Conservation (phyloP, 164 flowering plant genomes). For the Stephania japonica region DNA sequence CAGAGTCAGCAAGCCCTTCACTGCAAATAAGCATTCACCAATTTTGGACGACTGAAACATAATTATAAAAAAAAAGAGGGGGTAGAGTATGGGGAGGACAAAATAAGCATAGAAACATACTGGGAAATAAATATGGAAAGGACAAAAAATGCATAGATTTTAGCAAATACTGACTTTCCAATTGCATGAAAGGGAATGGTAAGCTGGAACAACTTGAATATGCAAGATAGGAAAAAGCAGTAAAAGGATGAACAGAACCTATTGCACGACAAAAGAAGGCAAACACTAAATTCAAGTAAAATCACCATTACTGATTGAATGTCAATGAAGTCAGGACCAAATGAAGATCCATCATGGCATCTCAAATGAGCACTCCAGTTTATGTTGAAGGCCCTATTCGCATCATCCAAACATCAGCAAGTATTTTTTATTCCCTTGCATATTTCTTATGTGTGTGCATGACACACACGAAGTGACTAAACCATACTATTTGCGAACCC, state of each 20-base stretch:
- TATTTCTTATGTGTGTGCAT: background rate
- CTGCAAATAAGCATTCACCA: conserved; percentile 32
- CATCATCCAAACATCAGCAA: background rate
- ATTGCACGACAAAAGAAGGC: background rate
- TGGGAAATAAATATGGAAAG: background rate
- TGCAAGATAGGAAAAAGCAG: background rate
- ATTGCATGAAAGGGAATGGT: background rate
- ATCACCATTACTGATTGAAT: background rate
- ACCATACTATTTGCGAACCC: background rate
- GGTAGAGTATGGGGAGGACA: no score
- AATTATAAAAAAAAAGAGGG: no score
- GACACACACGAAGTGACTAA: background rate
- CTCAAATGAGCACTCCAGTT: background rate
- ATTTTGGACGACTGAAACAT: background rate
- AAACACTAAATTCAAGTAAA: background rate
- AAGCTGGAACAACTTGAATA: background rate
- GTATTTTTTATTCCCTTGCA: background rate
- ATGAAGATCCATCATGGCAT: background rate
- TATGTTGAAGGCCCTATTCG: background rate
- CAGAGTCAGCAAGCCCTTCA: conserved; percentile 69
- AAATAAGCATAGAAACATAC: no score
- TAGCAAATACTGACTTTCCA: background rate
- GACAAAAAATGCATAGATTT: background rate
- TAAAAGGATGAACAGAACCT: background rate
- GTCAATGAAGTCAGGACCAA: background rate